Evolutionary conservation across 352 stramenopile species (phyloP), one percentile per base, ranked within the genome.

Genomic region (Phytophthora pinifolia): DNA sequence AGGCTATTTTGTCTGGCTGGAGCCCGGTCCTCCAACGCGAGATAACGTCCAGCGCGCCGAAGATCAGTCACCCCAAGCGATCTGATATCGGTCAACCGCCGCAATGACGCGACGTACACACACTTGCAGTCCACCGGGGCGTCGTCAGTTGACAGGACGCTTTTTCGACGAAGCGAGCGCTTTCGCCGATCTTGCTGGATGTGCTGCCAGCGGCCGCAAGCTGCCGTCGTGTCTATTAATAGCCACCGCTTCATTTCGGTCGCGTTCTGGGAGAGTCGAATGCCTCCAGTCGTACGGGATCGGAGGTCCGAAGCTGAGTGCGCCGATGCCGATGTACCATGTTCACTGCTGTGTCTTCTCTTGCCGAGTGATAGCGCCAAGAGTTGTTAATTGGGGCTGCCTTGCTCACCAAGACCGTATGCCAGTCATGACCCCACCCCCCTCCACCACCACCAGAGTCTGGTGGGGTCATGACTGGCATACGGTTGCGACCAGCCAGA

Each of bases 71-170:
- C 22, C 4, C 22, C 22, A 27, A 27, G 49, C 38, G 48, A 34
- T 33, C 39, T 51, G 38, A 45, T 36, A 32, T 44, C 18, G 35
- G 48, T 46, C 51, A 66, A 59, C 59, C 38, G 59, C 43, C 29
- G 31, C 45, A 49, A 41, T 67, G 59, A 67, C 59, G 52, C 52
- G 45, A 35, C 45, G 52, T 12, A 48, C 58, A 43, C 52, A 56
- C 27, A 36, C 44, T 25, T 41, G 50, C 29, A 46, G 13, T 55
- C 42, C 33, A 27, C 12, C 33, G 25, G 17, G n/a, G 29, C 37
- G 30, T 59, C 49, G 49, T 59, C 56, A 58, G 35, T 56, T 62
- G 54, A 25, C 20, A 25, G 2, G 20, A 25, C 20, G 20, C 20
- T 25, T 25, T 25, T 25, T 25, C 20, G 20, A 27, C 22, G 22